Evolutionary conservation across 2,329 filamentous ascomycete genomes (phyloP).

Genomic region (Herpotrichia juniperi): DNA sequence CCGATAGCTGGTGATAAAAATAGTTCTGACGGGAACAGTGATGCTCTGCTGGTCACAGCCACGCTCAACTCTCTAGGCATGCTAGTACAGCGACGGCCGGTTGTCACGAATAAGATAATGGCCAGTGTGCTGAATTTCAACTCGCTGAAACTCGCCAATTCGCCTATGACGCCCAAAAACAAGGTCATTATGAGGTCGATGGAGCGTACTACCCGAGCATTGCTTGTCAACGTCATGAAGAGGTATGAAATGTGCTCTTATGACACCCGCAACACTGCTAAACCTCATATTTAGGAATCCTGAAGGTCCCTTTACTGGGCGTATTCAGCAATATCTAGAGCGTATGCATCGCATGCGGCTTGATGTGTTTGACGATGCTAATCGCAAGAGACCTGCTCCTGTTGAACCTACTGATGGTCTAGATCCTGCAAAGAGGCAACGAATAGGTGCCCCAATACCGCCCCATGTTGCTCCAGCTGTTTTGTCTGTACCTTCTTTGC

Average conservation of each 20-base stretch:
- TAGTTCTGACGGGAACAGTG: conserved; percentile 59
- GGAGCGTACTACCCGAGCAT: conserved; percentile 86
- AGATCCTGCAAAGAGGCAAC: conserved; percentile 82
- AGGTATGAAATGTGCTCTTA: conserved; percentile 56
- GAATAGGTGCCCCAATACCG: conserved; percentile 62
- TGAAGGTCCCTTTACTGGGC: conserved; percentile 73
- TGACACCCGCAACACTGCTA: neutral
- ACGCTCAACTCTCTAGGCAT: conserved; percentile 88
- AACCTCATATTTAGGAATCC: conserved; percentile 66
- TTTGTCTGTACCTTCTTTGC: conserved; percentile 70
- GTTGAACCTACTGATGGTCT: conserved; percentile 73
- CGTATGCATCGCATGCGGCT: conserved; percentile 77
- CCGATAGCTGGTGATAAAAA: conserved; percentile 11
- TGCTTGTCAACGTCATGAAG: conserved; percentile 84
- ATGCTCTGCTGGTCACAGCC: conserved; percentile 86
- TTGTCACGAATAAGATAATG: conserved; percentile 83
- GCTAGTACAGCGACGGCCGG: conserved; percentile 80
- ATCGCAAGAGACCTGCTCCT: conserved; percentile 76
- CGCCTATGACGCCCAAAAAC: conserved; percentile 76
- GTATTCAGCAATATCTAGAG: conserved; percentile 88
- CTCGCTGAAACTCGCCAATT: conserved; percentile 79
- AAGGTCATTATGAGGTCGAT: conserved; percentile 90
- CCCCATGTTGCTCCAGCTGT: conserved; percentile 39
- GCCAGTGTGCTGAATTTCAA: conserved; percentile 89
- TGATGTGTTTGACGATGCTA: conserved; percentile 79